phyloP scores from a whole-genome alignment of 768 basidiomycete genomes.

The Tricholoma matsutake region DNA sequence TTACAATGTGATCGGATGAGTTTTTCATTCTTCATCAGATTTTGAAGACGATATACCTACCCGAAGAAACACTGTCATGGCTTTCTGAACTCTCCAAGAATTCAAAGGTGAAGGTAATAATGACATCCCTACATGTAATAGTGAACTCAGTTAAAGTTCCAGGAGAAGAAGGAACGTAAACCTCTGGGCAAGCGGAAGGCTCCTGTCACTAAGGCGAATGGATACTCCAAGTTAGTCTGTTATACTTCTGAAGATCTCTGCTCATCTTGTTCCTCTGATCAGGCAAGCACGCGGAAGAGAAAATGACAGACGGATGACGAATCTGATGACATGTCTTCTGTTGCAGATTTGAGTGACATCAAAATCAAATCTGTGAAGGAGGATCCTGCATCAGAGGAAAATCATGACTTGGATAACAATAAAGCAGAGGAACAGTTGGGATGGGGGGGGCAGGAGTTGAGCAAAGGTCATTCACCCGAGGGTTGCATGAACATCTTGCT shows the following conservation, averaged over 20 bases:
- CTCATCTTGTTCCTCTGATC: constrained; percentile 1
- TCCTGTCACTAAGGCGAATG: constrained; percentile 41
- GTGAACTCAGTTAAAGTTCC: constrained; percentile 4
- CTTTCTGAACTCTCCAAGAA: constrained; percentile 46
- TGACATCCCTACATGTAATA: constrained; percentile 8
- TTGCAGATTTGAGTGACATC: constrained; percentile 35
- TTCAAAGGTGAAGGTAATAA: constrained; percentile 32
- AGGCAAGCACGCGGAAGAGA: constrained; percentile 37
- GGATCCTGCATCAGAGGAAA: constrained; percentile 15
- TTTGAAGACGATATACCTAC: constrained; percentile 62
- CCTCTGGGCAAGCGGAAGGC: constrained; percentile 53
- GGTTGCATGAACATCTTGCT: not conserved
- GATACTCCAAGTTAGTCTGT: constrained; percentile 45
- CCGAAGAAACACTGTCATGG: constrained; percentile 57
- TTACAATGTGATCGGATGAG: not conserved
- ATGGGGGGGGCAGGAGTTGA: constrained; percentile 24
- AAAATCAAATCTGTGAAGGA: constrained; percentile 32
- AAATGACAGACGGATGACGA: constrained; percentile 35
- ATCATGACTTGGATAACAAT: constrained; percentile 20
- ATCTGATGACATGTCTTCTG: constrained; percentile 36
- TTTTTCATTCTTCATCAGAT: constrained; percentile 41
- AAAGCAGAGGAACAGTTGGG: constrained; percentile 26
- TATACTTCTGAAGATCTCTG: constrained; percentile 1
- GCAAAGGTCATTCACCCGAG: constrained; percentile 14
- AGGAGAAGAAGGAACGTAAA: constrained; percentile 51